Conservation (phyloP, 768 basidiomycete species). For the Lactarius sanguifluus region DNA sequence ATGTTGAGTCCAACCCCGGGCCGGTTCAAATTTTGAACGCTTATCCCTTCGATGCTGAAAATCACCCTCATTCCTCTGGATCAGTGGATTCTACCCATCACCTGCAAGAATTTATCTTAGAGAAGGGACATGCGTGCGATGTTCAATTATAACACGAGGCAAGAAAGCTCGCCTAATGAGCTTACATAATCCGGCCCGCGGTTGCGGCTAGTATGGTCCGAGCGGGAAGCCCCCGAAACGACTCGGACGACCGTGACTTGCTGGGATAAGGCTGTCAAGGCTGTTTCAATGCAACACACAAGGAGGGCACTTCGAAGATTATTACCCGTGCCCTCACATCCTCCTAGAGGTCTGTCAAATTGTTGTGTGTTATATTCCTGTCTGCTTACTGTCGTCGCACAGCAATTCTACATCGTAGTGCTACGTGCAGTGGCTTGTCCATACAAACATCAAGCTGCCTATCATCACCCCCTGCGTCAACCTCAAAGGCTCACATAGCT, state of each 20-base stretch:
- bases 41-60: background rate
- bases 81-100: background rate
- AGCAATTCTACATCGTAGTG: background rate
- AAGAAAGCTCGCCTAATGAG: background rate
- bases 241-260: background rate
- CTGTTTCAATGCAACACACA: slow-evolving; percentile 7
- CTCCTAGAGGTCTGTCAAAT: slow-evolving; percentile 6
- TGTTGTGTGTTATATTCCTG: background rate
- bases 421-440: background rate
- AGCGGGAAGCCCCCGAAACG: too few relatives aligned
- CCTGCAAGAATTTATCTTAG: background rate
- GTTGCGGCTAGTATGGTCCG: background rate
- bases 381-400: background rate
- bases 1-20: too few relatives aligned
- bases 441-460: background rate
- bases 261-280: background rate
- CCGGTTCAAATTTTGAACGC: background rate
- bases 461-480: background rate
- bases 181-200: background rate
- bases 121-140: background rate
- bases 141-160: background rate
- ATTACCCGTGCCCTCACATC: background rate
- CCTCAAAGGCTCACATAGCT: background rate
- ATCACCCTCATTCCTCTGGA: background rate
- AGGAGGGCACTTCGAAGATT: background rate